Evolutionary conservation across 2,329 filamentous ascomycete genomes (phyloP).

Genomic region (Colletotrichum tamarilloi): DNA sequence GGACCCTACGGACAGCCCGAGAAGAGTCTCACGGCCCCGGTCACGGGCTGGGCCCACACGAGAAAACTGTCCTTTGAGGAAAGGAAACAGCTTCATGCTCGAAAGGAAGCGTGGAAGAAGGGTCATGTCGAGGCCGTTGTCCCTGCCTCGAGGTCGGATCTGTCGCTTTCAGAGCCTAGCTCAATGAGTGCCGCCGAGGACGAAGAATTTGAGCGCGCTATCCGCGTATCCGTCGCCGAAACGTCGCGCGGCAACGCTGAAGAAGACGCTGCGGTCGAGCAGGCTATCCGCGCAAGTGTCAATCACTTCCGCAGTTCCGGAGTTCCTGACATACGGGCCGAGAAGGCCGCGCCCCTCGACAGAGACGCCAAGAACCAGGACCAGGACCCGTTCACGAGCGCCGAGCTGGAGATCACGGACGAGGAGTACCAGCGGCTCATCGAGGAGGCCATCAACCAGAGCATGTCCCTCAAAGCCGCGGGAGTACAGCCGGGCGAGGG

Average conservation of each 20-base stretch:
- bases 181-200: conserved; percentile 49
- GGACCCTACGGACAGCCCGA: conserved; percentile 35
- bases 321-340: conserved; percentile 22
- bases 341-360: neutral
- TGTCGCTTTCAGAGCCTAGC: conserved; percentile 36
- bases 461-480: conserved; percentile 49
- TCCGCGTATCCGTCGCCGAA: conserved; percentile 74
- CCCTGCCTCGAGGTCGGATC: conserved; percentile 30
- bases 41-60: conserved; percentile 61
- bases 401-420: conserved; percentile 59
- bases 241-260: conserved; percentile 76
- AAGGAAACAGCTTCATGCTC: conserved; percentile 60
- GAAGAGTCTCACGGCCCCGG: conserved; percentile 41
- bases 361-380: conserved; percentile 32
- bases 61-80: conserved; percentile 62
- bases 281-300: conserved; percentile 79
- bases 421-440: conserved; percentile 68
- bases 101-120: conserved; percentile 57
- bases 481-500: conserved; percentile 38
- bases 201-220: conserved; percentile 77
- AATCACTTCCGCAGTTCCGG: conserved; percentile 57
- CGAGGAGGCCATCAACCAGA: conserved; percentile 66
- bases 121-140: conserved; percentile 42
- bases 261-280: conserved; percentile 78
- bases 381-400: conserved; percentile 26